phyloP scores from a whole-genome alignment of 2,329 filamentous ascomycete species.

The Trichoderma atrobrunneum region DNA sequence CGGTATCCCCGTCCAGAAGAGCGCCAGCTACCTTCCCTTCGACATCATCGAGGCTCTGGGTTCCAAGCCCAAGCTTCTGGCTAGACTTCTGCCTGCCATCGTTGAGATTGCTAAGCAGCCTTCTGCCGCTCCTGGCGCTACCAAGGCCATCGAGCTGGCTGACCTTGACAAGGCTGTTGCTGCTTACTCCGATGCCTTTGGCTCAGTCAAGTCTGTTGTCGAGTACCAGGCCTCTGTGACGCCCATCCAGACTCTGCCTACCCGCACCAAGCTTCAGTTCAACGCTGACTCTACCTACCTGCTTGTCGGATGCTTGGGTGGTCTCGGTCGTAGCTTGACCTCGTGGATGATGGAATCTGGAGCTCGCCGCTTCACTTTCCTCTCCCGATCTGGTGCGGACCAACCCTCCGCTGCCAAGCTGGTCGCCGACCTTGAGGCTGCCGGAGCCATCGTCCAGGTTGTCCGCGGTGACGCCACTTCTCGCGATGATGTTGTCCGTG shows the following conservation, averaged over 20 bases:
- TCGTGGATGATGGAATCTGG: slow-evolving; percentile 23
- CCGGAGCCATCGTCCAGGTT: slow-evolving; percentile 26
- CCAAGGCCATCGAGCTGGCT: slow-evolving; percentile 18
- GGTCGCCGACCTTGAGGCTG: slow-evolving; percentile 22
- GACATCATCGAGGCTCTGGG: slow-evolving; percentile 26
- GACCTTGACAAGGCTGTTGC: slow-evolving; percentile 19
- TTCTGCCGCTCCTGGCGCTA: slow-evolving; percentile 15
- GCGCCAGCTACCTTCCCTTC: slow-evolving; percentile 28
- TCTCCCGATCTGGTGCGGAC: slow-evolving; percentile 28
- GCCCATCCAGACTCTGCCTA: slow-evolving; percentile 18
- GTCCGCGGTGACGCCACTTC: slow-evolving; percentile 25
- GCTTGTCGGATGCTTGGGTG: slow-evolving; percentile 26
- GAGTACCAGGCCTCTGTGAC: slow-evolving; percentile 20
- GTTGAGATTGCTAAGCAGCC: slow-evolving; percentile 17
- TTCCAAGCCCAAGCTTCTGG: slow-evolving; percentile 17
- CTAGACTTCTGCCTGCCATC: slow-evolving; percentile 20
- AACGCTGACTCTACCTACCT: slow-evolving; percentile 22
- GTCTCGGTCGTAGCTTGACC: slow-evolving; percentile 24
- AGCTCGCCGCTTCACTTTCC: slow-evolving; percentile 29
- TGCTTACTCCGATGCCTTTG: slow-evolving; percentile 5
- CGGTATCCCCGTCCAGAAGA: slow-evolving; percentile 24
- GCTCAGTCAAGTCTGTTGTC: slow-evolving; percentile 20
- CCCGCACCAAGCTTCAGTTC: slow-evolving; percentile 7
- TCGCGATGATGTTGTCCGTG: slow-evolving; percentile 22
- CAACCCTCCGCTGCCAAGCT: slow-evolving; percentile 24